phyloP scores from a whole-genome alignment of 176 grass and related monocot species.

The Thinopyrum elongatum region DNA sequence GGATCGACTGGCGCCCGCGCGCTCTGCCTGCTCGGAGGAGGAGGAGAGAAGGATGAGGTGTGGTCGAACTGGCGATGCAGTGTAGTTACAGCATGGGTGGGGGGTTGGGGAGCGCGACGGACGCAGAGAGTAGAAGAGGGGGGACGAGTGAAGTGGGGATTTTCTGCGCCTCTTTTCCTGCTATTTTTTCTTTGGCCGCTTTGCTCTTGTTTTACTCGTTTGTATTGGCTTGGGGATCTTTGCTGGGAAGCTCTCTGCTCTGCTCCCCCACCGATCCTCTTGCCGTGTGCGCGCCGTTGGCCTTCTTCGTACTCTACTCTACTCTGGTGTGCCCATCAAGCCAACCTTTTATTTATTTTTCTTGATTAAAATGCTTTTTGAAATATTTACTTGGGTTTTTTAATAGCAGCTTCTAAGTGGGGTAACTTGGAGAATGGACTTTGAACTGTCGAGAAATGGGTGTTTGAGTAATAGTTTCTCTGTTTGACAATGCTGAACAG shows the following conservation, averaged over 20 bases:
- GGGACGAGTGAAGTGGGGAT: slow-evolving; percentile 51
- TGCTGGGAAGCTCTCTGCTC: slow-evolving; percentile 24
- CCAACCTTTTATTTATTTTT: background rate
- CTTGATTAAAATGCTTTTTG: too few relatives aligned
- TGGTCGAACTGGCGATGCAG: slow-evolving; percentile 39
- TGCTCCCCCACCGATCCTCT: background rate
- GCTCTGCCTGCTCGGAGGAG: slow-evolving; percentile 7
- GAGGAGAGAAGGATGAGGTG: slow-evolving; percentile 24
- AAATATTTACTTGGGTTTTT: background rate
- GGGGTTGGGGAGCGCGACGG: background rate
- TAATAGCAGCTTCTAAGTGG: background rate
- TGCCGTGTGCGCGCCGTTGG: background rate
- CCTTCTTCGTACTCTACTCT: background rate
- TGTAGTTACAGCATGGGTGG: slow-evolving; percentile 31
- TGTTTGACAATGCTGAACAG: background rate
- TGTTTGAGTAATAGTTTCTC: background rate
- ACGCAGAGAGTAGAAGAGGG: slow-evolving; percentile 1
- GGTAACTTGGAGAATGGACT: slow-evolving; percentile 6
- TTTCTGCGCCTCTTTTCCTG: slow-evolving; percentile 9
- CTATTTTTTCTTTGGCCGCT: background rate
- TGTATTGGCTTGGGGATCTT: slow-evolving; percentile 37
- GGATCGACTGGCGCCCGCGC: slow-evolving; percentile 30
- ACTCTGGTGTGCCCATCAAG: slow-evolving; percentile 7
- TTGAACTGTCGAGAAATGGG: background rate
- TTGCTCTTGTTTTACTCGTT: slow-evolving; percentile 28